phyloP scores from a whole-genome alignment of 2,329 filamentous ascomycete genomes.

The Fusarium sp. region DNA sequence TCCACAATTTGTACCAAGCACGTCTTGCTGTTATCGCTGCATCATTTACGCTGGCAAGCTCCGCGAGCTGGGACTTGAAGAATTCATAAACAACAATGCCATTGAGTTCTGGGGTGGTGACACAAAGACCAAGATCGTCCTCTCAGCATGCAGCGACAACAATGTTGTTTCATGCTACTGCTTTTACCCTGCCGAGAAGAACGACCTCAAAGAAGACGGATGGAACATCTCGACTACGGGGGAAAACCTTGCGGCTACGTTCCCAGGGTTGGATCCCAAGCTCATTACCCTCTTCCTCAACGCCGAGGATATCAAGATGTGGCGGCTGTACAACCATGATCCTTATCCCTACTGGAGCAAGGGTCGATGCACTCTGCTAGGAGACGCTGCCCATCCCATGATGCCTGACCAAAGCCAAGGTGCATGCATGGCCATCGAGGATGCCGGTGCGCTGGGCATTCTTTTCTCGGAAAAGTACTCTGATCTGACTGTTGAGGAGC shows the following conservation, averaged over 20 bases:
- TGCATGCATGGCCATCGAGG: conserved; percentile 74
- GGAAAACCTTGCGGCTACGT: conserved; percentile 68
- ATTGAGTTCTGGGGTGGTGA: conserved; percentile 76
- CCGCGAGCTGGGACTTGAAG: conserved; percentile 64
- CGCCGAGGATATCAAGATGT: conserved; percentile 70
- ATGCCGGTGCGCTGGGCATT: conserved; percentile 69
- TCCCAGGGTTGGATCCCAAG: conserved; percentile 66
- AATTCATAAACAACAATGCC: conserved; percentile 67
- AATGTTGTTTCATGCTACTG: conserved; percentile 73
- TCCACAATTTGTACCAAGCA: conserved; percentile 64
- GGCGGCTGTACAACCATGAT: conserved; percentile 60
- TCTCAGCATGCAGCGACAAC: conserved; percentile 72
- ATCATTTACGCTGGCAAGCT: conserved; percentile 69
- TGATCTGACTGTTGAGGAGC: conserved; percentile 54
- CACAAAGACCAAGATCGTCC: conserved; percentile 71
- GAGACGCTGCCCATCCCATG: conserved; percentile 75
- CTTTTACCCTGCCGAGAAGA: conserved; percentile 70
- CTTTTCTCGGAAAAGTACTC: conserved; percentile 60
- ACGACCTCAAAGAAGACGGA: conserved; percentile 67
- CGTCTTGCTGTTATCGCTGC: conserved; percentile 69
- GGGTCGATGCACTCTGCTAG: conserved; percentile 63
- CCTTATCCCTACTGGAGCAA: conserved; percentile 66
- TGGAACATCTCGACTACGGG: conserved; percentile 65
- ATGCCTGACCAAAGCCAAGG: conserved; percentile 76
- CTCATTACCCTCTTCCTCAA: conserved; percentile 66